A percentile compares a stretch with the other conserved stretches of the same genome.
These are phyloP conservation scores for Citrus sinensis DNA, from an alignment of 345 rosid species.

Conservation along the genomic window DNA sequence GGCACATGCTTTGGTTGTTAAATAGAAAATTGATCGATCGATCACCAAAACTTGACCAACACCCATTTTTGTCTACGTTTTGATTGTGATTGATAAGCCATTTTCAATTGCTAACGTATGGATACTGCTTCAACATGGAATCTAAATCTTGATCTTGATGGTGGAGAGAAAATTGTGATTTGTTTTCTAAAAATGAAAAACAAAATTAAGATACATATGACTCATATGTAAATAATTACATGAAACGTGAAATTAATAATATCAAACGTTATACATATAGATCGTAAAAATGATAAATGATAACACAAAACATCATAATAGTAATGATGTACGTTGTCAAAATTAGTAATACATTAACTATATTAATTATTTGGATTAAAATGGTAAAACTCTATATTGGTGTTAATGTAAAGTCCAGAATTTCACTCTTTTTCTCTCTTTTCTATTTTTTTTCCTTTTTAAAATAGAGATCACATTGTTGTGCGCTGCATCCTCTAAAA, in stretches of 20 bases:
- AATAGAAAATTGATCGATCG: background rate
- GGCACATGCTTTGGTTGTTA: slow-evolving; percentile 14
- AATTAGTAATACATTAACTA: background rate
- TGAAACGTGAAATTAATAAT: no score
- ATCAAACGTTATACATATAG: no score
- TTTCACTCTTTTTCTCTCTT: no score
- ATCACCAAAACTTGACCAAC: background rate
- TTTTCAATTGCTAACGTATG: background rate
- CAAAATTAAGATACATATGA: no score
- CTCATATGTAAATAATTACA: no score
- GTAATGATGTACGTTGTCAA: background rate
- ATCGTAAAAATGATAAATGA: no score
- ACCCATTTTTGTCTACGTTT: background rate
- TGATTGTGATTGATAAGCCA: background rate
- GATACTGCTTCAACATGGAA: background rate
- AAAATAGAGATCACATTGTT: no score
- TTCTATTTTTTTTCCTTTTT: no score
- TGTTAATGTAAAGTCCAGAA: no score
- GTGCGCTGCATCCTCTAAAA: accelerated
- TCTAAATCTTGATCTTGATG: background rate
- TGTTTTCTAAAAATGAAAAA: no score
- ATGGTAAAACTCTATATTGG: no score
- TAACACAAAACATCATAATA: background rate
- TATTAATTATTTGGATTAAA: no score
- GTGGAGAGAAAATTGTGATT: background rate